Conservation (phyloP, 2,329 filamentous ascomycete species). For the Coniella lustricola region DNA sequence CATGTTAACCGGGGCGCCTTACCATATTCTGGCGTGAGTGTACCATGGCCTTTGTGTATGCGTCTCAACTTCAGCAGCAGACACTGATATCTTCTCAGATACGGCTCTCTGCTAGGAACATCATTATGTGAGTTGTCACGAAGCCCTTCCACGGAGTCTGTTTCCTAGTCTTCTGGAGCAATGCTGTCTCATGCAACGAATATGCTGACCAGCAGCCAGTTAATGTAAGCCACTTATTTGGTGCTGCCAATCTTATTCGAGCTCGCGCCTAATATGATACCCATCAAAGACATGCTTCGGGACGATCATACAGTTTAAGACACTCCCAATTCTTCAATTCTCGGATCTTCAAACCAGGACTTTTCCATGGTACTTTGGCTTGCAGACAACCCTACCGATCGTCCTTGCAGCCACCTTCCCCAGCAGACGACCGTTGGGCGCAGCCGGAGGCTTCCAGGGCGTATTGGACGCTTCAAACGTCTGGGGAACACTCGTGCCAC, state of each 20-base stretch:
- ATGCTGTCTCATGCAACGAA: neutral
- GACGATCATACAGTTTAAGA: constrained; percentile 68
- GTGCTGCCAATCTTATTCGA: neutral
- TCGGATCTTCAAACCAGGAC: constrained; percentile 69
- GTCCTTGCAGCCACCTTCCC: constrained; percentile 76
- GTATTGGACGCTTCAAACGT: constrained; percentile 55
- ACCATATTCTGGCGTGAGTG: constrained; percentile 65
- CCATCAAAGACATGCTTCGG: constrained; percentile 61
- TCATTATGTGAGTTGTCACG: constrained; percentile 64
- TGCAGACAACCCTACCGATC: constrained; percentile 71
- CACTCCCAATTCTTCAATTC: constrained; percentile 74
- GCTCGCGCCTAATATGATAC: constrained; percentile 12
- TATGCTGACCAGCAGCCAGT: neutral
- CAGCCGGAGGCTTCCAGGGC: constrained; percentile 43
- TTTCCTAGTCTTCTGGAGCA: neutral
- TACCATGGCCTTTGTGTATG: neutral
- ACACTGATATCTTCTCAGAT: constrained; percentile 45
- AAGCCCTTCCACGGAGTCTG: neutral
- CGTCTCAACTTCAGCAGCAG: neutral
- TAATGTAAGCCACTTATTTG: constrained; percentile 5
- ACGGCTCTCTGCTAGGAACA: constrained; percentile 79
- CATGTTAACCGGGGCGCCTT: constrained; percentile 60
- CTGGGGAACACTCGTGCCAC: constrained; percentile 58
- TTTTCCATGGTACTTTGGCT: constrained; percentile 82
- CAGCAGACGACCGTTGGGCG: constrained; percentile 40